Evolutionary conservation across 2,329 filamentous ascomycete species (phyloP).

Genomic region (Pseudocercospora musae): DNA sequence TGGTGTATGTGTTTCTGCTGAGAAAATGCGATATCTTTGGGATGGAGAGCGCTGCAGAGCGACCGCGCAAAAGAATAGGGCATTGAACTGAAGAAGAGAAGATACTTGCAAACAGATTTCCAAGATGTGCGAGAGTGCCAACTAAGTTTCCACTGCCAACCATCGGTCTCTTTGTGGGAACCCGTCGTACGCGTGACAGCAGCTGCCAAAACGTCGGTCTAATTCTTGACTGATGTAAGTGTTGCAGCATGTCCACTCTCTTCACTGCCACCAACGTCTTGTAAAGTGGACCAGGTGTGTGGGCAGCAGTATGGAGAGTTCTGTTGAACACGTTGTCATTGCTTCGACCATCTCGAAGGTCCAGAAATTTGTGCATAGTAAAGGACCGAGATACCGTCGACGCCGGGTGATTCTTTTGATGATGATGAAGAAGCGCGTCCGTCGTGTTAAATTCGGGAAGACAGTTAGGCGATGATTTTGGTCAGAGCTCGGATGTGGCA

Average conservation of each 20-base stretch:
- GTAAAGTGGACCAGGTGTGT: constrained; percentile 9
- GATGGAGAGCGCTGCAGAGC: background rate
- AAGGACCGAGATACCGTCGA: background rate
- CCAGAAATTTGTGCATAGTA: background rate
- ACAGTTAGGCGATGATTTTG: background rate
- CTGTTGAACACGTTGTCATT: background rate
- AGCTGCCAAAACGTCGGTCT: constrained; percentile 19
- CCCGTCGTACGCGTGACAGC: constrained; percentile 24
- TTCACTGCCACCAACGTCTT: constrained; percentile 9
- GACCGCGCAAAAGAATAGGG: background rate
- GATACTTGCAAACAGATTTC: background rate
- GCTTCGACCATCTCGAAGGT: background rate
- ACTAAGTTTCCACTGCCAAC: background rate
- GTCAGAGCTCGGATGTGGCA: background rate
- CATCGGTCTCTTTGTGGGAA: constrained; percentile 14
- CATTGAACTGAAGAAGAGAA: background rate
- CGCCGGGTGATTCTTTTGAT: background rate
- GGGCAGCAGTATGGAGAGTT: background rate
- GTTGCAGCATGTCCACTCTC: constrained; percentile 20
- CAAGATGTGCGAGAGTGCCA: background rate
- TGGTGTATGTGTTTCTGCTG: background rate
- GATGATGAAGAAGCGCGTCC: background rate
- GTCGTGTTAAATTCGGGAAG: background rate
- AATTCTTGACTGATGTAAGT: constrained; percentile 19
- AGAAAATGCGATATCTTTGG: background rate